Evolutionary conservation across 139 green algal genomes (phyloP), one percentile per base, ranked within the genome.

Genomic region (Coelastrella sp.): DNA sequence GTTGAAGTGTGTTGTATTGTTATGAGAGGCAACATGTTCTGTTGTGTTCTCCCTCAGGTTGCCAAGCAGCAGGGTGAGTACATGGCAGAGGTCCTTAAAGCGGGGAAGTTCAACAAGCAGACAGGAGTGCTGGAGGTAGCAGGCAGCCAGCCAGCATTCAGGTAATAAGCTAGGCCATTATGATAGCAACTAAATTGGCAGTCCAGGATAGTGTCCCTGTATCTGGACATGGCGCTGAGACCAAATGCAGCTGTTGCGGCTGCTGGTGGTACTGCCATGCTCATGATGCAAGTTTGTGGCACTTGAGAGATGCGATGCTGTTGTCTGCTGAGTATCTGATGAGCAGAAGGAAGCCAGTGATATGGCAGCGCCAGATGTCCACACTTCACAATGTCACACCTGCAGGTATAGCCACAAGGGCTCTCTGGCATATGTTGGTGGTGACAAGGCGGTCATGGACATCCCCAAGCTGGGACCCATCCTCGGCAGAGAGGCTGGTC

Each of bases 361-460:
- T n/a, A n/a, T n/a, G n/a, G n/a, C n/a, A n/a, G n/a, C n/a, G n/a
- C n/a, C n/a, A n/a, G n/a, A n/a, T n/a, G n/a, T n/a, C n/a, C n/a
- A n/a, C n/a, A n/a, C n/a, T n/a, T n/a, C n/a, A n/a, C n/a, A n/a
- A n/a, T n/a, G n/a, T n/a, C n/a, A n/a, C n/a, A n/a, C n/a, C 79
- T 59, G 23, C 63, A 60, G 86, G 35, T 95, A 95, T 84, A 67
- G 74, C 38, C 90, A 95, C 89, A 93, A 93, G 86, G 93, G 96
- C 59, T 92, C 81, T 25, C 90, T 97, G 30, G 96, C 96, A 25
- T 99, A 99, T 79, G 91, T 99, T 34, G 96, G 92, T 21, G 78
- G 87, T 57, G 95, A 98, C 91, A 91, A 93, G 51, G 96, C 96
- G 2, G 96, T 98, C 60, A 96, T 98, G 86, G 96, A 98, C 79